Evolutionary conservation across 768 basidiomycete species (phyloP).

Genomic region (Agrocybe praecox): DNA sequence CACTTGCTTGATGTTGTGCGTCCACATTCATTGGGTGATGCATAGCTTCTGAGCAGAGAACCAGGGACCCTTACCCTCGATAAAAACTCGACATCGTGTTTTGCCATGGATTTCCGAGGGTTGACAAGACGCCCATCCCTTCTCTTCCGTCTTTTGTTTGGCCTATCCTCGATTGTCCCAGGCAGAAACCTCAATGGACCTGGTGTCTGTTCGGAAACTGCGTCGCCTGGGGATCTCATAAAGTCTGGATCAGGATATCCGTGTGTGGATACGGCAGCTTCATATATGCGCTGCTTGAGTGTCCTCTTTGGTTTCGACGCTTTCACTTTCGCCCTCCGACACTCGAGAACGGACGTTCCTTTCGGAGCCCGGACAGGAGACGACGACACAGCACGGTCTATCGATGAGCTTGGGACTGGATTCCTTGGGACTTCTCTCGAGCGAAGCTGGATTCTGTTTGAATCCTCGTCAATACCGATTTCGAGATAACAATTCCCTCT

Average conservation of each 20-base stretch:
- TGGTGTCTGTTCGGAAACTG: conserved; percentile 15
- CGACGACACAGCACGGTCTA: neutral
- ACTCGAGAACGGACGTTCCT: neutral
- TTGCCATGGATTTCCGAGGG: conserved; percentile 33
- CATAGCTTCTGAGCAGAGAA: neutral
- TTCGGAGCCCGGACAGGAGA: neutral
- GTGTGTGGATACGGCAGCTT: conserved; percentile 35
- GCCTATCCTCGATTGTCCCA: neutral
- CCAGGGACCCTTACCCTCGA: conserved; percentile 8
- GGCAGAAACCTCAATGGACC: conserved; percentile 27
- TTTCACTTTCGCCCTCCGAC: conserved; percentile 7
- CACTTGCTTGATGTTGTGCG: too few species aligned
- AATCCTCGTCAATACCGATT: neutral
- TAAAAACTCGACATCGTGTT: conserved; percentile 18
- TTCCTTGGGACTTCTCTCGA: conserved; percentile 2
- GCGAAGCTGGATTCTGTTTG: conserved; percentile 2
- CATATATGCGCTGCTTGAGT: conserved; percentile 33
- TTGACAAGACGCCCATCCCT: conserved; percentile 29
- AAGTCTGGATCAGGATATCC: conserved; percentile 30
- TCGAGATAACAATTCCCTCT: neutral
- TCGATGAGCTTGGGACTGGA: neutral
- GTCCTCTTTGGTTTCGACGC: conserved; percentile 17
- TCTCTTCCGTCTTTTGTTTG: conserved; percentile 3
- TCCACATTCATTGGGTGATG: neutral
- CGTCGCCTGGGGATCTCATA: conserved; percentile 9